Percentiles rank a stretch among this genome's conserved stretches.
phyloP scores from a whole-genome alignment of 192 early-diverging fungal genomes.

The Dimargaris cristalligena region DNA sequence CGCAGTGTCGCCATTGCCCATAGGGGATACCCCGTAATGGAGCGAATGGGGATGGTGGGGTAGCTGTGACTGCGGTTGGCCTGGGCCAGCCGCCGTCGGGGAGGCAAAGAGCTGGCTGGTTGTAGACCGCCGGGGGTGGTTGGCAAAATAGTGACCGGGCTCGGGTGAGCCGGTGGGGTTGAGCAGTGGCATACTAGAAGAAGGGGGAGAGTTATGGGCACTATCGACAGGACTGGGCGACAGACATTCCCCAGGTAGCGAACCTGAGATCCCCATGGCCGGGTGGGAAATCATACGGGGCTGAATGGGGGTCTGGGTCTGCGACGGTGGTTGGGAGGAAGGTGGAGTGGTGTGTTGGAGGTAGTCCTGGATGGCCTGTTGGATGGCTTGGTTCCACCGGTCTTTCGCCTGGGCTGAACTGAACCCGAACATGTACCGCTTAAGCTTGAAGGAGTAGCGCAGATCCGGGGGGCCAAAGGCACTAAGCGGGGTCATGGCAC shows the following conservation, averaged over 20 bases:
- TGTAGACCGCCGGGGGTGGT: too few species aligned
- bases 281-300: background rate
- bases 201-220: background rate
- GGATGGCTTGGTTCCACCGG: background rate
- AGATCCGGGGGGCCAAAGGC: background rate
- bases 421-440: constrained; percentile 7
- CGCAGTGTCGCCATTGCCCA: too few species aligned
- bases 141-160: too few species aligned
- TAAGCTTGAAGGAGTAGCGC: background rate
- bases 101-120: too few species aligned
- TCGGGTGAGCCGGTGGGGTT: too few species aligned
- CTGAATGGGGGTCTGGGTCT: background rate
- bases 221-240: background rate
- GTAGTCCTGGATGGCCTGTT: background rate
- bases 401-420: background rate
- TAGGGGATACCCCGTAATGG: too few species aligned
- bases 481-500: background rate
- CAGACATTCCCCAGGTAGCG: background rate
- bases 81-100: too few species aligned
- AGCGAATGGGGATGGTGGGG: too few species aligned
- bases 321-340: background rate
- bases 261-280: background rate
- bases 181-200: background rate
- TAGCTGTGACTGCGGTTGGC: too few species aligned
- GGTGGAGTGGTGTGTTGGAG: background rate